Percentiles rank a stretch among this genome's conserved stretches.
These are phyloP conservation scores for Alternaria triticimaculans DNA, from an alignment of 2,329 filamentous ascomycete genomes.

Conservation along the genomic window DNA sequence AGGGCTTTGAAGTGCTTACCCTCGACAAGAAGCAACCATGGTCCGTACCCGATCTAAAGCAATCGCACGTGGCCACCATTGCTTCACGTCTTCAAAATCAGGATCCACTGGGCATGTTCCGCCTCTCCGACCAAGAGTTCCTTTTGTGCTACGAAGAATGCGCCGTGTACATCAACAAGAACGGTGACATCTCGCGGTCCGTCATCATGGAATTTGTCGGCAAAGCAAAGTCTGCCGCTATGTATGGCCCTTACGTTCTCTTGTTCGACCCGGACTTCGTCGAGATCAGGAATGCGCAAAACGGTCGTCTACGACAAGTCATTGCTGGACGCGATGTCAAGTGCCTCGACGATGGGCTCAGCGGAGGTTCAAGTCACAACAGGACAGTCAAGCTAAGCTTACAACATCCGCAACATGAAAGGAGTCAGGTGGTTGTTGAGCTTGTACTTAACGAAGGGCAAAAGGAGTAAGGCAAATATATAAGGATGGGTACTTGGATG, in stretches of 20 bases:
- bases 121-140: conserved; percentile 80
- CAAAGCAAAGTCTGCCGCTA: conserved; percentile 82
- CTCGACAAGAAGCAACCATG: conserved; percentile 96
- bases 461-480: conserved; percentile 51
- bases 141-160: conserved; percentile 94
- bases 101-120: conserved; percentile 93
- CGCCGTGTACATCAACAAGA: conserved; percentile 97
- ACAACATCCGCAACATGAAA: conserved; percentile 87
- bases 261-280: conserved; percentile 97
- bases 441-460: conserved; percentile 91
- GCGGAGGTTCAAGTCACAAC: conserved; percentile 51
- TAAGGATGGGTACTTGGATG: not conserved
- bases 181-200: conserved; percentile 90
- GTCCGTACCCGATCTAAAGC: conserved; percentile 86
- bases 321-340: conserved; percentile 90
- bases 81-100: conserved; percentile 82
- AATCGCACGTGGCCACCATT: conserved; percentile 81
- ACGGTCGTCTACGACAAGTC: conserved; percentile 90
- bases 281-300: conserved; percentile 95
- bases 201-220: conserved; percentile 99
- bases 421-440: conserved; percentile 88
- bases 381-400: conserved; percentile 92
- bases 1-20: conserved; percentile 94
- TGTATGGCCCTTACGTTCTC: conserved; percentile 89
- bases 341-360: conserved; percentile 75